These are phyloP conservation scores for Tulasnella sp. DNA, from an alignment of 768 basidiomycete species.

Conservation along the genomic window DNA sequence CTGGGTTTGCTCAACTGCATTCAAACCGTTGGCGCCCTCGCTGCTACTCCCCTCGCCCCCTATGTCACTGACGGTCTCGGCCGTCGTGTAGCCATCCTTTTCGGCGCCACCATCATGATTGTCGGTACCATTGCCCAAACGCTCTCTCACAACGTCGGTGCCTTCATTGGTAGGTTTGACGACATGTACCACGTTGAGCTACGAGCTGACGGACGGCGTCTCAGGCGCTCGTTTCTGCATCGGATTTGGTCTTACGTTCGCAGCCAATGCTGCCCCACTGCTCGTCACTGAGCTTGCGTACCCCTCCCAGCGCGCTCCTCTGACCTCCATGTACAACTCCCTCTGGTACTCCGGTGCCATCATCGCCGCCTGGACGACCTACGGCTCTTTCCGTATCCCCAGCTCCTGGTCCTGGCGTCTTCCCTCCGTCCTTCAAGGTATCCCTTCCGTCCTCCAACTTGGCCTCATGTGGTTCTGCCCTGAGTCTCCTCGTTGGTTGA, in stretches of 20 bases:
- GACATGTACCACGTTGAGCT: neutral
- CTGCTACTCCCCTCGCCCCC: slow-evolving; percentile 40
- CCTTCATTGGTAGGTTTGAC: slow-evolving; percentile 56
- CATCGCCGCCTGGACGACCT: slow-evolving; percentile 74
- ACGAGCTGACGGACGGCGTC: no score
- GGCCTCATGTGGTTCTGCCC: slow-evolving; percentile 54
- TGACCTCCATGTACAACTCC: slow-evolving; percentile 71
- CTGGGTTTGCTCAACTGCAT: slow-evolving; percentile 64
- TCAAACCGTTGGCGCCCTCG: slow-evolving; percentile 62
- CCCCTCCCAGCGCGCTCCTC: slow-evolving; percentile 63
- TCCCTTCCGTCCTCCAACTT: slow-evolving; percentile 58
- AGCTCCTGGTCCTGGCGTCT: slow-evolving; percentile 73
- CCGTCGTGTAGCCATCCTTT: slow-evolving; percentile 49
- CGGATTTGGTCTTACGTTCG: slow-evolving; percentile 50
- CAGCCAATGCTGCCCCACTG: slow-evolving; percentile 65
- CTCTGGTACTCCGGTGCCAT: slow-evolving; percentile 81
- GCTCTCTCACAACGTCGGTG: slow-evolving; percentile 54
- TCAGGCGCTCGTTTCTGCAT: slow-evolving; percentile 52
- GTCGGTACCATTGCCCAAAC: slow-evolving; percentile 56
- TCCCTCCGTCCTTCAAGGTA: slow-evolving; percentile 58
- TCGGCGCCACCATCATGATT: slow-evolving; percentile 62
- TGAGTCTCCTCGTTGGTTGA: slow-evolving; percentile 67
- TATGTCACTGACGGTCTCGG: slow-evolving; percentile 58
- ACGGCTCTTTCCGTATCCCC: slow-evolving; percentile 59
- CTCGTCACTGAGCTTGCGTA: slow-evolving; percentile 79